Percentiles rank a stretch among this genome's conserved stretches.
These are phyloP conservation scores for Aspergillus terreus DNA, from an alignment of 2,329 filamentous ascomycete species.

Conservation along the genomic window DNA sequence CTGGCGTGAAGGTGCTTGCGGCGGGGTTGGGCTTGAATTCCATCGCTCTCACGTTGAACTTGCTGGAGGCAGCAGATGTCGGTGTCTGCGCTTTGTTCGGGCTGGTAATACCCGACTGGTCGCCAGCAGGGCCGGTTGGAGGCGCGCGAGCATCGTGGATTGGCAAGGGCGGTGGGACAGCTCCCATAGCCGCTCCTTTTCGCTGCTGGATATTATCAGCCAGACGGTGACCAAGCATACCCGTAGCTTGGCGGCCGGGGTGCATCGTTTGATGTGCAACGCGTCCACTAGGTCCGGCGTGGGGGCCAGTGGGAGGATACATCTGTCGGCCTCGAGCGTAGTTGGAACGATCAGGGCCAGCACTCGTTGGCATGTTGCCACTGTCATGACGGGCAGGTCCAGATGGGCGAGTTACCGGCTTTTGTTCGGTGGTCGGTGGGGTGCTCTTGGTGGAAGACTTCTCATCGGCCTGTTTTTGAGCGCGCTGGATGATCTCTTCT, in stretches of 20 bases:
- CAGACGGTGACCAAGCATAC: constrained; percentile 49
- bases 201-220: constrained; percentile 52
- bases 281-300: constrained; percentile 39
- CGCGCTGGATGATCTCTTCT: constrained; percentile 85
- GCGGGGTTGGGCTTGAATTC: constrained; percentile 86
- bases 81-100: constrained; percentile 50
- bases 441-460: constrained; percentile 45
- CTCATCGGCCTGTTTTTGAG: constrained; percentile 67
- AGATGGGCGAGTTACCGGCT: constrained; percentile 45
- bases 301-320: constrained; percentile 45
- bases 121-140: constrained; percentile 68
- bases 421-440: constrained; percentile 48
- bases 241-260: constrained; percentile 38
- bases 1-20: constrained; percentile 76
- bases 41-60: constrained; percentile 60
- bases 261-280: constrained; percentile 42
- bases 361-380: constrained; percentile 30
- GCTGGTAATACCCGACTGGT: constrained; percentile 45
- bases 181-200: constrained; percentile 38
- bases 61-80: constrained; percentile 49
- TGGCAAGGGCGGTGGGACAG: constrained; percentile 54
- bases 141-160: constrained; percentile 66
- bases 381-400: constrained; percentile 47
- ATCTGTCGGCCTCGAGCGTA: constrained; percentile 46
- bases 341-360: constrained; percentile 46